These are phyloP conservation scores for Mucor circinelloides DNA, from an alignment of 371 early-diverging fungal genomes.

Conservation along the genomic window DNA sequence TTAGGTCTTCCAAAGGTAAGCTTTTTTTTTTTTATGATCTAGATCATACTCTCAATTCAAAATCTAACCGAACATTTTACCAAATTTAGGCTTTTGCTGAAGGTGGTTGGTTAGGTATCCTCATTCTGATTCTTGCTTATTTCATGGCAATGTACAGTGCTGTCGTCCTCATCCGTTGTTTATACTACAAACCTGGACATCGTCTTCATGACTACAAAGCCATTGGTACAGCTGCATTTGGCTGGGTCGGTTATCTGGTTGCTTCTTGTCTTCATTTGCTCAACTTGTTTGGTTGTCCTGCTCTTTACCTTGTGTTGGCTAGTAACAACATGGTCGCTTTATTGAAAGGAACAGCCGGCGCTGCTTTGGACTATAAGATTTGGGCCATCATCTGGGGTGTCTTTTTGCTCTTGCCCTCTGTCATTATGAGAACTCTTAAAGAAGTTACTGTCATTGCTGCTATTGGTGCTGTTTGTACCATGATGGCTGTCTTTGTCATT, in stretches of 20 bases:
- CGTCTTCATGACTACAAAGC: constrained; percentile 63
- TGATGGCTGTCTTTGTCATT: constrained; percentile 52
- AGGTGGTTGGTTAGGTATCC: constrained; percentile 53
- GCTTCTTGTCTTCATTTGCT: constrained; percentile 69
- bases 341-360: constrained; percentile 35
- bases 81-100: constrained; percentile 20
- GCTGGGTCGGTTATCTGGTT: constrained; percentile 58
- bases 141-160: constrained; percentile 44
- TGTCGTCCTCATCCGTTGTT: constrained; percentile 39
- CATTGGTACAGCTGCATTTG: constrained; percentile 68
- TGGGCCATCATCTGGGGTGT: constrained; percentile 72
- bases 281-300: constrained; percentile 72
- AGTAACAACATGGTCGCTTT: constrained; percentile 63
- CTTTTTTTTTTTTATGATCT: not conserved
- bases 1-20: constrained; percentile 62
- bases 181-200: constrained; percentile 47
- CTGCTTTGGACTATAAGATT: constrained; percentile 22
- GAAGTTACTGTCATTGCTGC: constrained; percentile 71
- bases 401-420: constrained; percentile 72
- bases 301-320: constrained; percentile 80
- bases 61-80: not conserved
- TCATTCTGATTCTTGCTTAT: constrained; percentile 42
- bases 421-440: constrained; percentile 71
- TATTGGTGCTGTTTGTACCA: constrained; percentile 52
- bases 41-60: not conserved